phyloP scores from a whole-genome alignment of 441 rosid genomes.

The Gossypium aridum region DNA sequence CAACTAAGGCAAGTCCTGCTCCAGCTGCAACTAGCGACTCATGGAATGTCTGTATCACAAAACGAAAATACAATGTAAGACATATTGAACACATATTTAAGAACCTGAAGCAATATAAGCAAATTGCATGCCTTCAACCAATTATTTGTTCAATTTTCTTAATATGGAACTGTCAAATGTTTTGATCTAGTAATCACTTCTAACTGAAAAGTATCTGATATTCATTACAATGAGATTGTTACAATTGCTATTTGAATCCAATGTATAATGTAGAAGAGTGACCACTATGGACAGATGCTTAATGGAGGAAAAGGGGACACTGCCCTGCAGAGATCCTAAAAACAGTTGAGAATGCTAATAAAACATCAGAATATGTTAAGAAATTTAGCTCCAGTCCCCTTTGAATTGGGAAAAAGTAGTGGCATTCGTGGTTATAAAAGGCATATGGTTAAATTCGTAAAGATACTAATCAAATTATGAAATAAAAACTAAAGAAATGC shows the following conservation, averaged over 20 bases:
- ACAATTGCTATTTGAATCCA: background rate
- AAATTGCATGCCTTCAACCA: background rate
- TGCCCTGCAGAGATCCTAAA: too few relatives aligned
- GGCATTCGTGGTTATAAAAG: background rate
- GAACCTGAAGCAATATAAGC: background rate
- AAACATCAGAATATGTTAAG: background rate
- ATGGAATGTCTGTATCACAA: slow-evolving; percentile 66
- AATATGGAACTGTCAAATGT: background rate
- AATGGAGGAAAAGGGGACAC: too few relatives aligned
- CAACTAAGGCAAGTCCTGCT: slow-evolving; percentile 82
- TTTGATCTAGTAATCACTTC: background rate
- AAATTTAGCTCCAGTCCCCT: background rate
- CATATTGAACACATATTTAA: background rate
- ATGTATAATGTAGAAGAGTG: background rate
- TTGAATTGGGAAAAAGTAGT: background rate
- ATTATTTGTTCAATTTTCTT: background rate
- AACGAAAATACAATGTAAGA: slow-evolving; percentile 4
- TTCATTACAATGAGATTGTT: background rate
- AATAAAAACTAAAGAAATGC: background rate
- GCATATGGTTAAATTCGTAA: background rate
- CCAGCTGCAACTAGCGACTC: slow-evolving; percentile 93
- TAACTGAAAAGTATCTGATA: background rate
- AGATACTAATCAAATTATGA: background rate
- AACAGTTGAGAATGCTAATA: background rate
- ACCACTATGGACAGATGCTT: too few relatives aligned